A percentile compares a stretch with the other conserved stretches of the same genome.
These are phyloP conservation scores for Mollisia scopiformis DNA, from an alignment of 2,329 filamentous ascomycete species.

Conservation along the genomic window DNA sequence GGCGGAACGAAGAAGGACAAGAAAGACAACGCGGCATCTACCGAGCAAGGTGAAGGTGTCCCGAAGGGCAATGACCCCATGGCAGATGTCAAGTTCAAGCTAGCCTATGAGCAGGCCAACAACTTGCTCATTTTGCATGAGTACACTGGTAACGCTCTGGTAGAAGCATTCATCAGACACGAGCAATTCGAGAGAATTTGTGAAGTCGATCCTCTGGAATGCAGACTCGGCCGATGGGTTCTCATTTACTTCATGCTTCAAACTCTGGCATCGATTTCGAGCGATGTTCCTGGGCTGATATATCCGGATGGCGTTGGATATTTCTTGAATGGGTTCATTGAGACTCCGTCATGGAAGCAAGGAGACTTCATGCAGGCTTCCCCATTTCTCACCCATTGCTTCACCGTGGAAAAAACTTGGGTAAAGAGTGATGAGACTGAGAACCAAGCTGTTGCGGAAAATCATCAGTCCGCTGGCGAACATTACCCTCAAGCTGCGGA, in stretches of 20 bases:
- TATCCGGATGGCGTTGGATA: too few species aligned
- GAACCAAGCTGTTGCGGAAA: too few species aligned
- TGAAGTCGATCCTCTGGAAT: slow-evolving; percentile 57
- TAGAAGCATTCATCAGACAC: slow-evolving; percentile 58
- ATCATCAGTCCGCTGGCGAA: too few species aligned
- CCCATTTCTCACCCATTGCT: too few species aligned
- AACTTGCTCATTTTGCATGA: slow-evolving; percentile 60
- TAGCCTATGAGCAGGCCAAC: slow-evolving; percentile 62
- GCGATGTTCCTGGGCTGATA: slow-evolving; percentile 62
- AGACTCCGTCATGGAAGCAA: too few species aligned
- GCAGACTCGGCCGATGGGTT: slow-evolving; percentile 62
- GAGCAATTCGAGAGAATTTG: slow-evolving; percentile 56
- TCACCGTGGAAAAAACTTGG: too few species aligned
- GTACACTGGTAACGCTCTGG: slow-evolving; percentile 54
- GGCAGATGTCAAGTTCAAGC: slow-evolving; percentile 31
- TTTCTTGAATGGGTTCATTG: too few species aligned
- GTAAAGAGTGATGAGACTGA: too few species aligned
- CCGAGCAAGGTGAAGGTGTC: too few species aligned
- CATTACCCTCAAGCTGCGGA: too few species aligned
- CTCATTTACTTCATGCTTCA: slow-evolving; percentile 64
- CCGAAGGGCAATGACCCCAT: too few species aligned
- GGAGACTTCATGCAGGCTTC: too few species aligned
- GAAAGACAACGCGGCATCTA: background rate
- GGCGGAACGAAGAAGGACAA: slow-evolving; percentile 3
- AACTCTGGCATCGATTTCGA: slow-evolving; percentile 59